phyloP scores from a whole-genome alignment of 1,139 yeast genomes.

The Taphrina deformans region DNA sequence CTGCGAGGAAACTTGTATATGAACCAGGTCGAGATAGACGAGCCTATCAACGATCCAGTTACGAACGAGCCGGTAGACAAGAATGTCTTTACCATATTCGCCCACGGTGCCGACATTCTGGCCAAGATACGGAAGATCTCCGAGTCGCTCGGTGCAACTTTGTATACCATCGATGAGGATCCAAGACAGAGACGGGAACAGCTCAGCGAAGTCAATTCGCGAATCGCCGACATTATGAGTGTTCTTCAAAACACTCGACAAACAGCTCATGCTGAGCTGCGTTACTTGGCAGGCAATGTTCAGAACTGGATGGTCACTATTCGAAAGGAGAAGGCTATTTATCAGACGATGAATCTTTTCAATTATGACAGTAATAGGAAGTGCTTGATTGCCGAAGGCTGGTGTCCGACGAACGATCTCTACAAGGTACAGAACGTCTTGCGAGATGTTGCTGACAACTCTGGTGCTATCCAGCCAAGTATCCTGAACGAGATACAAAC shows the following conservation, averaged over 20 bases:
- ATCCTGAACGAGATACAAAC: conserved; percentile 80
- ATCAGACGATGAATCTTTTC: conserved; percentile 73
- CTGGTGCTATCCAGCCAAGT: conserved; percentile 64
- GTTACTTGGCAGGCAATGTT: conserved; percentile 71
- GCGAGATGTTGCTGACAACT: conserved; percentile 58
- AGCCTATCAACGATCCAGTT: conserved; percentile 56
- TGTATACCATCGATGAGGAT: conserved; percentile 68
- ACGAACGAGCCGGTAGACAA: conserved; percentile 57
- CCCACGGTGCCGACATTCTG: conserved; percentile 78
- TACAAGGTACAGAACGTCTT: conserved; percentile 52
- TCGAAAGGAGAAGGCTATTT: conserved; percentile 71
- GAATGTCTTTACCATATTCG: conserved; percentile 77
- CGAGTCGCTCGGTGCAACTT: conserved; percentile 77
- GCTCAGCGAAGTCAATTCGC: conserved; percentile 58
- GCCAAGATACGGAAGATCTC: conserved; percentile 71
- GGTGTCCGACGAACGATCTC: conserved; percentile 72
- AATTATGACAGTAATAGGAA: conserved; percentile 82
- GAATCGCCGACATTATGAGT: conserved; percentile 62
- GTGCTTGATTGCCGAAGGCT: conserved; percentile 94
- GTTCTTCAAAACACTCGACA: conserved; percentile 71
- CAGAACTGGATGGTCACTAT: conserved; percentile 66
- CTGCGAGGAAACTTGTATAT: conserved; percentile 86
- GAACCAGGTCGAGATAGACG: conserved; percentile 65
- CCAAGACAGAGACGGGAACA: conserved; percentile 59
- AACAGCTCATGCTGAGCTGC: conserved; percentile 71